Base-by-base conservation (phyloP, 1,139 yeast genomes). In the Pichia sp. region DNA sequence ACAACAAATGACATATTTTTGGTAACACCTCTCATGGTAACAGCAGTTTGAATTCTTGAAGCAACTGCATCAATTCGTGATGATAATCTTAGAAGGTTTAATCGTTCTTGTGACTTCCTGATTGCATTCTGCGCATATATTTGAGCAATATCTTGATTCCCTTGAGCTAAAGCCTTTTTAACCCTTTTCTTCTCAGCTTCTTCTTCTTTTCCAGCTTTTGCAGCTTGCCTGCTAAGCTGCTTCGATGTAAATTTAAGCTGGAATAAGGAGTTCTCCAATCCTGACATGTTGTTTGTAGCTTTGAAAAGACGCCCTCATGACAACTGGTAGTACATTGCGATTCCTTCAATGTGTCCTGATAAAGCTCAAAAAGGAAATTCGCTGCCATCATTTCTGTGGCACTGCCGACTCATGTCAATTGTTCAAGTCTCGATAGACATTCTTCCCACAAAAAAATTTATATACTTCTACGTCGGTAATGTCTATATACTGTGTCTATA, bases 41-140 rank as follows among this genome's bases (percentile, higher is more conserved):
- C 96, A 0, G 98, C 97, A 0, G 98, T 93, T 56, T 91, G 97
- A 2, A 93, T 95, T 45, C 98, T 67, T 9, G 94, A 82, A 0
- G 97, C 95, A 23, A 93, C 98, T 0, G 97, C 93, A 61, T 93
- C 99, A 26, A 93, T 85, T 43, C 97, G 66, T 0, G 95, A 84
- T 0, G 96, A 84, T 46, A 93, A 68, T 50, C 93, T 72, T 41
- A 93, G 68, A 47, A 93, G 65, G 57, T 84, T 91, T 35, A 91
- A 70, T 48, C 94, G 69, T 61, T 93, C 99, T 52, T 85, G 84
- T 39, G 84, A 74, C 62, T 93, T 93, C 44, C 98, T 74, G 39
- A 93, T 86, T 36, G 98, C 96, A 61, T 89, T 91, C 52, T 89
- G 95, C 0, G 98, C 98, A 55, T 91, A 91, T 39, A 93, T 71